phyloP scores from a whole-genome alignment of 2,329 filamentous ascomycete genomes.

The Fusarium verrucosum region DNA sequence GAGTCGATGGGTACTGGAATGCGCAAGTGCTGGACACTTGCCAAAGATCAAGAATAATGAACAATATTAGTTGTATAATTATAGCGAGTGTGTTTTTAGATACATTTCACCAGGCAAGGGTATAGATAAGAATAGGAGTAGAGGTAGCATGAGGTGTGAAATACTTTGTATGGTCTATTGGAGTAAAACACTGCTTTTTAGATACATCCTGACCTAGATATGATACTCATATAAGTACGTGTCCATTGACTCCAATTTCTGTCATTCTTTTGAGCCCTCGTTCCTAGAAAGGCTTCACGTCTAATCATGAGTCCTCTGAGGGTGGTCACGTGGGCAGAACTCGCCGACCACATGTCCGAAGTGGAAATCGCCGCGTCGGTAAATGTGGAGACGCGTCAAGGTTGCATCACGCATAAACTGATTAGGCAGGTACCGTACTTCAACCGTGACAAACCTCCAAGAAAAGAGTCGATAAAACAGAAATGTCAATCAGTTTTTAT shows the following conservation, averaged over 20 bases:
- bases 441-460: constrained; percentile 1
- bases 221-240: background rate
- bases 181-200: background rate
- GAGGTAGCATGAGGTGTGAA: background rate
- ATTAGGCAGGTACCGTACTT: background rate
- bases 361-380: constrained; percentile 23
- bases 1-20: constrained; percentile 69
- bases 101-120: background rate
- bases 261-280: background rate
- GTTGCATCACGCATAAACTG: constrained; percentile 18
- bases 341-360: background rate
- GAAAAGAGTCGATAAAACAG: constrained; percentile 5
- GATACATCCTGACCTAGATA: background rate
- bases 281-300: background rate
- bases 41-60: constrained; percentile 40
- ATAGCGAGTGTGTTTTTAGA: background rate
- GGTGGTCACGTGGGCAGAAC: constrained; percentile 26
- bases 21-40: constrained; percentile 65
- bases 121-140: background rate
- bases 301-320: background rate
- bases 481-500: constrained; percentile 16
- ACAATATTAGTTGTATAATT: constrained; percentile 14
- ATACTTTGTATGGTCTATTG: background rate
- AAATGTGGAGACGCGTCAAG: constrained; percentile 42
- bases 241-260: background rate